Base-by-base conservation (phyloP, 2,329 filamentous ascomycete species). In the Cordyceps javanica region DNA sequence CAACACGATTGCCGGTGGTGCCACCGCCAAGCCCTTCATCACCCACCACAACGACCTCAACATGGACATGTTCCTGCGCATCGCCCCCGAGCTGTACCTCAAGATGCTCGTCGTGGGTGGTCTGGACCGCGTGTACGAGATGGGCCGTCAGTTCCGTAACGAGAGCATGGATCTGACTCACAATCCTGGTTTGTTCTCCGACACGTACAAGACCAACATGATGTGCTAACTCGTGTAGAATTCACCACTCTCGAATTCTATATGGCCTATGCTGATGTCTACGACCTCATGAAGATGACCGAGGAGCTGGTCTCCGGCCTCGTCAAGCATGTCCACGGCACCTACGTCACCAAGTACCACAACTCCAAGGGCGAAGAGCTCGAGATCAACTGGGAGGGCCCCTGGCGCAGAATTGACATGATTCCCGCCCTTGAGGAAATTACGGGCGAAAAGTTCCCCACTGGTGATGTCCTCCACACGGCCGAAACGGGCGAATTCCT, bases 191-290 rank as follows among this genome's bases (percentile, higher is more conserved):
- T 60, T 4, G 67, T 63, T 25, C 2, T 7, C 41, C 25, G 7
- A 21, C 4, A 11, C 42, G 3, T 1, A 7, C 7, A 5, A 5
- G 6, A 16, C 23, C 6, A 16, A 23, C n/a, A 23, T 4, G 1
- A 32, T 39, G 5, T 19, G 48, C 62, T 64, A 46, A 67, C 38
- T 3, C 23, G 9, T 14, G 4, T 90, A 39, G 94, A 99, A 72
- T 99, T 99, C 78, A 99, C 94, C 44, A 96, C 91, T 26, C 90
- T 91, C 72, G 94, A 99, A 74, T 97, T 97, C 77, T 99, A 99
- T 76, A 87, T 89, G 83, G 93, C 94, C 3, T 97, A 91, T 64
- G 89, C 88, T 57, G 91, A 96, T 73, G 85, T 96, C 65, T 89
- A 95, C 73, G 94, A 97, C 69, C 79, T 97, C 60, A 73, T 74